These are phyloP conservation scores for Cryptosporidium bovis DNA, from an alignment of 169 alveolate genomes.

Conservation along the genomic window DNA sequence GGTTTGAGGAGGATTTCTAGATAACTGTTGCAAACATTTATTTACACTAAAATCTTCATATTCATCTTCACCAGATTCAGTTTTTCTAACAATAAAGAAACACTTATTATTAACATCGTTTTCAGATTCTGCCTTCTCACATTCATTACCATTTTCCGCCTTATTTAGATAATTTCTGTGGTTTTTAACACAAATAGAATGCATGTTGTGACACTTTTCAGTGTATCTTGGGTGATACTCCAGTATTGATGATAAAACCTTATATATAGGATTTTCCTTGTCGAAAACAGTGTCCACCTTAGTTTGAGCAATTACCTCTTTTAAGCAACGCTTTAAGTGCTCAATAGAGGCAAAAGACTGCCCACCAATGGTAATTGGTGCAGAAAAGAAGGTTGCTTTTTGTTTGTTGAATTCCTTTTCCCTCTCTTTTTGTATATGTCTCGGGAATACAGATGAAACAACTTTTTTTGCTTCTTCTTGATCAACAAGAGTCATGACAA, in stretches of 20 bases:
- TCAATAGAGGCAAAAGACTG: conserved; percentile 67
- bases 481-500: not conserved
- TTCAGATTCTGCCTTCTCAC: too few species aligned
- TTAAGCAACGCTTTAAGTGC: conserved; percentile 59
- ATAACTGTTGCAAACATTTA: conserved; percentile 53
- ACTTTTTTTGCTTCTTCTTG: conserved; percentile 65
- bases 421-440: conserved; percentile 67
- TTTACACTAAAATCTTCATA: conserved; percentile 63
- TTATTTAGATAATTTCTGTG: conserved; percentile 3
- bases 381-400: conserved; percentile 27
- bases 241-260: conserved; percentile 31
- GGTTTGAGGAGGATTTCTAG: conserved; percentile 55
- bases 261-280: conserved; percentile 25
- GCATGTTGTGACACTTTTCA: conserved; percentile 20
- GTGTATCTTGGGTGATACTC: conserved; percentile 59
- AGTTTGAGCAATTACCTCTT: conserved; percentile 49
- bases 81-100: conserved; percentile 27
- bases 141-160: too few species aligned
- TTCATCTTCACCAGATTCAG: conserved; percentile 37
- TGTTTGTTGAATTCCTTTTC: conserved; percentile 70
- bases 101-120: conserved; percentile 27
- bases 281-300: conserved; percentile 38
- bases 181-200: conserved; percentile 42
- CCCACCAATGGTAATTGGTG: conserved; percentile 47
- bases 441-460: conserved; percentile 37